phyloP scores from a whole-genome alignment of 2,329 filamentous ascomycete genomes.

The Exophiala alcalophila region DNA sequence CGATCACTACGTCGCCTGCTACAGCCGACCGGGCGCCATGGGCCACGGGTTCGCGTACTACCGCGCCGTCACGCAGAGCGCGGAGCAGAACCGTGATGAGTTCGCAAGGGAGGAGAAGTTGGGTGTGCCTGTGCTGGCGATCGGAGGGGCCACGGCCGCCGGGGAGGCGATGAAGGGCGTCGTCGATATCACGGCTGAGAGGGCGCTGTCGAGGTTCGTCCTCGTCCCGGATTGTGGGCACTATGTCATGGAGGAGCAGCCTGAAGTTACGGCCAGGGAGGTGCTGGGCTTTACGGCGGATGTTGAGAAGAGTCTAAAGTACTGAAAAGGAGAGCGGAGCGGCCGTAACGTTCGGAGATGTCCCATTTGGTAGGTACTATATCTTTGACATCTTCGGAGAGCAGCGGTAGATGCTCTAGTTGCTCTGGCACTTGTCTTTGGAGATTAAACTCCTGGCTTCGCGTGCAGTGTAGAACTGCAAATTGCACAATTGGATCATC shows the following conservation, averaged over 20 bases:
- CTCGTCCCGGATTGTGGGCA: slow-evolving; percentile 30
- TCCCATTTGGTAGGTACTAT: too few relatives aligned
- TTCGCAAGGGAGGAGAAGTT: slow-evolving; percentile 27
- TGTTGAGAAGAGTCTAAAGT: too few relatives aligned
- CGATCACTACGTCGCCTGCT: slow-evolving; percentile 26
- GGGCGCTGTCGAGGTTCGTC: background rate
- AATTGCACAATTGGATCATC: too few relatives aligned
- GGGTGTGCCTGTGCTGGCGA: slow-evolving; percentile 22
- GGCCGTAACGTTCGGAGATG: too few relatives aligned
- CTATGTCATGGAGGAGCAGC: slow-evolving; percentile 33
- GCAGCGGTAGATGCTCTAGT: too few relatives aligned
- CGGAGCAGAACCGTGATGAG: slow-evolving; percentile 29
- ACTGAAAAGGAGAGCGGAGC: too few relatives aligned
- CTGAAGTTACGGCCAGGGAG: slow-evolving; percentile 22
- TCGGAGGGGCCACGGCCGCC: slow-evolving; percentile 26
- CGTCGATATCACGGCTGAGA: background rate
- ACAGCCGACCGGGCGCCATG: slow-evolving; percentile 31
- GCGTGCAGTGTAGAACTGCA: too few relatives aligned
- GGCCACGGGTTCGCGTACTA: slow-evolving; percentile 32
- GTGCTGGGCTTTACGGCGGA: slow-evolving; percentile 10
- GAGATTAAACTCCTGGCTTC: too few relatives aligned
- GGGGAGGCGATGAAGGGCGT: slow-evolving; percentile 24
- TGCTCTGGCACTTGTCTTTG: too few relatives aligned
- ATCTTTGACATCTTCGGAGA: too few relatives aligned
- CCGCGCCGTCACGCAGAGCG: slow-evolving; percentile 28